Evolutionary conservation across 2,329 filamentous ascomycete genomes (phyloP).

Genomic region (Pseudocercospora macadamiae): DNA sequence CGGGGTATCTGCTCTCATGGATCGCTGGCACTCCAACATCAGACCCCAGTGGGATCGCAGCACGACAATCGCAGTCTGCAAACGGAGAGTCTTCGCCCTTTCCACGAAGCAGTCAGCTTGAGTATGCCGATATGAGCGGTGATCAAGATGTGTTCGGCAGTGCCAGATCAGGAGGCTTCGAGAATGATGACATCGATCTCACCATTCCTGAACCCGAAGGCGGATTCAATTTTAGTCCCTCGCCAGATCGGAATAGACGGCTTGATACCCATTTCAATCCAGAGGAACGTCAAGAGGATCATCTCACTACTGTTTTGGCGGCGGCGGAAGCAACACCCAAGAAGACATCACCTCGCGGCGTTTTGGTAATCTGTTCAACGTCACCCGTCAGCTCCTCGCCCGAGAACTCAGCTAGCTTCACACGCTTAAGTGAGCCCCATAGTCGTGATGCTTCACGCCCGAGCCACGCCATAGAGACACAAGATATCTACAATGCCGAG

Average conservation of each 20-base stretch:
- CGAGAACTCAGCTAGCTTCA: not conserved
- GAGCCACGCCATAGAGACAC: slow-evolving; percentile 31
- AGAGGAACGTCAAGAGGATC: not conserved
- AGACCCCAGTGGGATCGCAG: not conserved
- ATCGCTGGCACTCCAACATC: not conserved
- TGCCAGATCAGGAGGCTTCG: slow-evolving; percentile 6
- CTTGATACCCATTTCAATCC: not conserved
- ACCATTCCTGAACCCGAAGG: slow-evolving; percentile 33
- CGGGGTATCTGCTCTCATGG: not conserved
- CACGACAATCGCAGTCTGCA: not conserved
- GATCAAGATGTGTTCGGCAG: slow-evolving; percentile 17
- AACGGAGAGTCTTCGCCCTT: slow-evolving; percentile 1
- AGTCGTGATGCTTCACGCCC: not conserved
- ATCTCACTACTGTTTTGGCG: not conserved
- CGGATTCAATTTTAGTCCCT: slow-evolving; percentile 28
- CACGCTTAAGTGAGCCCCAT: not conserved
- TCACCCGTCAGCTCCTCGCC: slow-evolving; percentile 11
- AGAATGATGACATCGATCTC: slow-evolving; percentile 29
- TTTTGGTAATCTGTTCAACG: slow-evolving; percentile 14
- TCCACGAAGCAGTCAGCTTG: not conserved
- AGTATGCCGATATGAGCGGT: not conserved
- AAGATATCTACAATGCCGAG: slow-evolving; percentile 38
- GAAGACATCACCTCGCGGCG: not conserved
- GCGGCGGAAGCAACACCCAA: not conserved
- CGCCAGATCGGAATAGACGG: slow-evolving; percentile 7